Percentiles rank a stretch among this genome's conserved stretches.
These are phyloP conservation scores for Colletotrichum karsti DNA, from an alignment of 2,329 filamentous ascomycete genomes.

Conservation along the genomic window DNA sequence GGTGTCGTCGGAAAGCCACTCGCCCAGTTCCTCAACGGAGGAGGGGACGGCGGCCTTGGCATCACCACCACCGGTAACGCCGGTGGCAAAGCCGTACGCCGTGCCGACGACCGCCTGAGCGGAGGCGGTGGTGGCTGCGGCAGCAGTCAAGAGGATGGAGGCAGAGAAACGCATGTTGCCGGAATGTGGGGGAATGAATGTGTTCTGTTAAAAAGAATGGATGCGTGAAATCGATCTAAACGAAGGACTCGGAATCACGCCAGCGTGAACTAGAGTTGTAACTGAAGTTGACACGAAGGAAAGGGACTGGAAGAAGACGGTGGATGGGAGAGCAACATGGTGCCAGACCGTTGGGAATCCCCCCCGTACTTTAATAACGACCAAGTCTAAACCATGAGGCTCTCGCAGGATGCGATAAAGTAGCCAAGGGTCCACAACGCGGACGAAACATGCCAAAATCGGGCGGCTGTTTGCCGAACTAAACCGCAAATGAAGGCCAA, in stretches of 20 bases:
- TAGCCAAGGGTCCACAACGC: neutral
- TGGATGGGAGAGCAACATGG: neutral
- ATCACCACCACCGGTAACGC: constrained; percentile 60
- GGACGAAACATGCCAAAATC: neutral
- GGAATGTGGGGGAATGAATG: neutral
- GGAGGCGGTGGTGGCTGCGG: constrained; percentile 31
- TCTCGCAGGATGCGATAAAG: neutral
- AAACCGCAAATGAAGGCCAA: neutral
- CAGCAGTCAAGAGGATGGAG: constrained; percentile 10
- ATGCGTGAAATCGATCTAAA: constrained; percentile 8
- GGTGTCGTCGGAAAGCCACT: constrained; percentile 36
- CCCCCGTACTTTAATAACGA: neutral
- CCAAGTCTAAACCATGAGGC: neutral
- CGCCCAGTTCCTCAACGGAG: constrained; percentile 52
- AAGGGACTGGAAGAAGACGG: neutral
- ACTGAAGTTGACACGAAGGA: neutral
- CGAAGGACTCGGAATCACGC: constrained; percentile 1
- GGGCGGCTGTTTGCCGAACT: neutral
- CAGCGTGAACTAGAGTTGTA: neutral
- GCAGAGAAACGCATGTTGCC: constrained; percentile 46
- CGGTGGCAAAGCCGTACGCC: constrained; percentile 39
- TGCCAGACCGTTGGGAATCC: neutral
- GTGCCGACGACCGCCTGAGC: constrained; percentile 38
- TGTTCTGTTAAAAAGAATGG: neutral
- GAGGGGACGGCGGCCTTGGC: constrained; percentile 52